Conservation (phyloP, 345 rosid species). For the Acer negundo region DNA sequence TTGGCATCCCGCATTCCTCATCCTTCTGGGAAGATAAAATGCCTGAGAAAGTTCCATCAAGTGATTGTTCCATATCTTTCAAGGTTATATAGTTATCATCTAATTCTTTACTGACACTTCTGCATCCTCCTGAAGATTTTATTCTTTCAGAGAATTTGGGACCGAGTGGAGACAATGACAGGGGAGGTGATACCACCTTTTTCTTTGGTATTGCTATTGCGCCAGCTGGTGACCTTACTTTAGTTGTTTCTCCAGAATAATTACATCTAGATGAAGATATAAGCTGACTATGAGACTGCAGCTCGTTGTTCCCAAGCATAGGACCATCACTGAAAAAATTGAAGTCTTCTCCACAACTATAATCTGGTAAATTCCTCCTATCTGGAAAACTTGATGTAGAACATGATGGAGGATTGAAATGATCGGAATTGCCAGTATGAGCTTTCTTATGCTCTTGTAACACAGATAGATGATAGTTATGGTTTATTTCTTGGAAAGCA, state of each 20-base stretch:
- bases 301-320: constrained; percentile 31
- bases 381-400: constrained; percentile 25
- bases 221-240: constrained; percentile 27
- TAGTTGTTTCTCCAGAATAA: constrained; percentile 31
- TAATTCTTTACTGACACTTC: constrained; percentile 20
- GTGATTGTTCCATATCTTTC: constrained; percentile 38
- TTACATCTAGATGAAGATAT: constrained; percentile 25
- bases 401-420: constrained; percentile 22
- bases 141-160: constrained; percentile 50
- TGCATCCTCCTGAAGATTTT: constrained; percentile 32
- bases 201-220: constrained; percentile 42
- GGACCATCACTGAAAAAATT: constrained; percentile 46
- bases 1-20: constrained; percentile 29
- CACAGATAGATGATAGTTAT: constrained; percentile 20
- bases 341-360: constrained; percentile 21
- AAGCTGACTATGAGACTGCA: constrained; percentile 13
- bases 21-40: constrained; percentile 29
- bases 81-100: constrained; percentile 35
- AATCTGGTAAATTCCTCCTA: constrained; percentile 25
- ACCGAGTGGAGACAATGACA: constrained; percentile 68
- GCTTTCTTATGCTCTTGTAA: constrained; percentile 61
- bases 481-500: constrained; percentile 23
- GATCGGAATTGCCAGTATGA: constrained; percentile 36
- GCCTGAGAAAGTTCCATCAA: constrained; percentile 34
- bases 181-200: constrained; percentile 42